These are phyloP conservation scores for Chaetomiaceae sp. DNA, from an alignment of 2,329 filamentous ascomycete genomes.

Conservation along the genomic window DNA sequence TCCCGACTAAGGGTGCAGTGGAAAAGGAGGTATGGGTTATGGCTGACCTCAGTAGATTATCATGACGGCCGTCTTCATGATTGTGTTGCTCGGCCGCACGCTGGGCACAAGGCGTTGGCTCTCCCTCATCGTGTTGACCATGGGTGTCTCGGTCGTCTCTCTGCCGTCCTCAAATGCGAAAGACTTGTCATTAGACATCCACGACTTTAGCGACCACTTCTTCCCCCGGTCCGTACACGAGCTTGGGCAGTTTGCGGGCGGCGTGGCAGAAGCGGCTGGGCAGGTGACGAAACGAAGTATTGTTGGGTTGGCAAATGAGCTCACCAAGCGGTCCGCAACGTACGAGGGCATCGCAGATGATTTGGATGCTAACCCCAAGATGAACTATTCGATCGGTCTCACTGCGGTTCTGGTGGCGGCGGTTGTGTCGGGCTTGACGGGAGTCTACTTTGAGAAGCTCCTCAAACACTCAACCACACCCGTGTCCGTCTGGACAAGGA, in stretches of 20 bases:
- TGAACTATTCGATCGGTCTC: constrained; percentile 78
- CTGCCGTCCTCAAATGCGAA: constrained; percentile 59
- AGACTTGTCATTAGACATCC: constrained; percentile 55
- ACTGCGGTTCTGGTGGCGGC: constrained; percentile 74
- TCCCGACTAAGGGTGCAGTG: not conserved
- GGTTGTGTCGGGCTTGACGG: constrained; percentile 75
- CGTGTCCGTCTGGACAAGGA: constrained; percentile 86
- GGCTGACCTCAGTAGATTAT: constrained; percentile 56
- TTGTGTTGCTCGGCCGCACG: constrained; percentile 67
- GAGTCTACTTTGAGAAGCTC: constrained; percentile 86
- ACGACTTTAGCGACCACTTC: constrained; percentile 61
- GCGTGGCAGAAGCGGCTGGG: constrained; percentile 45
- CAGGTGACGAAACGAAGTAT: constrained; percentile 49
- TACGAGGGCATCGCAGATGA: constrained; percentile 82
- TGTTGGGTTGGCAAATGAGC: constrained; percentile 33
- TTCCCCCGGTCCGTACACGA: constrained; percentile 78
- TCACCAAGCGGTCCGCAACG: constrained; percentile 73
- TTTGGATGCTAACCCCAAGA: constrained; percentile 47
- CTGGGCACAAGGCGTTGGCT: constrained; percentile 74
- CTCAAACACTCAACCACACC: constrained; percentile 75
- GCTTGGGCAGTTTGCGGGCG: constrained; percentile 59
- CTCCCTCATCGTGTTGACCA: constrained; percentile 70
- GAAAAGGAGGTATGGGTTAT: not conserved
- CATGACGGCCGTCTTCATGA: constrained; percentile 82
- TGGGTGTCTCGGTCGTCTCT: constrained; percentile 82